Conservation (phyloP, 2,329 filamentous ascomycete species). For the Arthrobotrys entomopaga region DNA sequence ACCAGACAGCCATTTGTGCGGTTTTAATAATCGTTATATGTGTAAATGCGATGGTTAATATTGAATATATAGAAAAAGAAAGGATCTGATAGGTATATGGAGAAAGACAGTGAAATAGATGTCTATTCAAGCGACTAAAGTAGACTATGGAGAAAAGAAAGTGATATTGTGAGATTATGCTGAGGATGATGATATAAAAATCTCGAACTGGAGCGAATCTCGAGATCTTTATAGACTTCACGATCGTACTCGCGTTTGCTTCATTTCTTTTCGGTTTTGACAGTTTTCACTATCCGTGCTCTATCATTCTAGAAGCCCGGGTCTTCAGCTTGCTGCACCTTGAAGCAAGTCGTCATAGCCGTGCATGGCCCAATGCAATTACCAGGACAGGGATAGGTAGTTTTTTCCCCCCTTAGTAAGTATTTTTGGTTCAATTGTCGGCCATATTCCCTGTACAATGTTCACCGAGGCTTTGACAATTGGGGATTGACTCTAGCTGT, state of each 20-base stretch:
- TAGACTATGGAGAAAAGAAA: neutral
- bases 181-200: conserved; percentile 20
- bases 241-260: neutral
- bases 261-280: neutral
- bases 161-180: conserved; percentile 3
- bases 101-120: neutral
- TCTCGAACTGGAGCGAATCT: conserved; percentile 4
- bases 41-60: neutral
- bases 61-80: neutral
- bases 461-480: neutral
- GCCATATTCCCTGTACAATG: conserved; percentile 5
- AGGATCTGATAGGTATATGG: neutral
- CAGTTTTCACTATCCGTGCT: conserved; percentile 4
- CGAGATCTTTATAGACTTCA: conserved; percentile 19
- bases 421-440: conserved; percentile 20
- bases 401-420: neutral
- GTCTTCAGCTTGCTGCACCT: neutral
- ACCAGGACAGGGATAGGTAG: conserved; percentile 9
- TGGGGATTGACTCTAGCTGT: conserved; percentile 1
- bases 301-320: conserved; percentile 3
- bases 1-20: conserved; percentile 41
- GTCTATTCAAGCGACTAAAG: neutral
- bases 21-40: neutral
- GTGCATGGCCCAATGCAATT: conserved; percentile 3
- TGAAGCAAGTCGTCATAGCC: conserved; percentile 1